These are phyloP conservation scores for Sclerospora graminicola DNA, from an alignment of 352 stramenopile genomes.

Conservation along the genomic window DNA sequence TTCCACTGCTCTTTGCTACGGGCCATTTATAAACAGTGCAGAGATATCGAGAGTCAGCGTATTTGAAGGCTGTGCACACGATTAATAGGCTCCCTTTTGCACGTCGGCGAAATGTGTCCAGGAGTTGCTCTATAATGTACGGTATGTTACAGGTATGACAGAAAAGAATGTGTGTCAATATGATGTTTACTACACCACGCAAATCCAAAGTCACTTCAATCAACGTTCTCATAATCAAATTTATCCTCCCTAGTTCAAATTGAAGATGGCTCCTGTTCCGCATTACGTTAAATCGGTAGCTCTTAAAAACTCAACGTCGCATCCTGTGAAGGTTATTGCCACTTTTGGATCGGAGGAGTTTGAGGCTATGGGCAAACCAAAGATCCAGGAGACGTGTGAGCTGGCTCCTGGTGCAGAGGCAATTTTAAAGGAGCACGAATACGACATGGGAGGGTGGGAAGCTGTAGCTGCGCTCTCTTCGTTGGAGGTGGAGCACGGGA, in stretches of 20 bases:
- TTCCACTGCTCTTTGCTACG: conserved; percentile 33
- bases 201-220: neutral
- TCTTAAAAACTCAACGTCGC: conserved; percentile 56
- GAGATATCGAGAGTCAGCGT: no score
- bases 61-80: no score
- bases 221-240: no score
- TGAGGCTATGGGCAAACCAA: conserved; percentile 49
- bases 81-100: no score
- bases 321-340: conserved; percentile 45
- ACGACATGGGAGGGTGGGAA: conserved; percentile 74
- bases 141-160: no score
- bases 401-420: conserved; percentile 28
- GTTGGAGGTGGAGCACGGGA: conserved; percentile 40
- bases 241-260: no score
- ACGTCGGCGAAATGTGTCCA: no score
- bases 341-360: conserved; percentile 64
- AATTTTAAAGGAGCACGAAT: conserved; percentile 49
- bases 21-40: conserved; percentile 9
- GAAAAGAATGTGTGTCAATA: conserved; percentile 3
- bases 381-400: conserved; percentile 48
- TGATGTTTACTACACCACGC: conserved; percentile 12
- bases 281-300: conserved; percentile 65
- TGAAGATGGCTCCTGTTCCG: conserved; percentile 40
- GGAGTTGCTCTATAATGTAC: no score
- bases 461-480: conserved; percentile 46